Evolutionary conservation across 2,329 filamentous ascomycete species (phyloP).

Genomic region (Setomelanomma holmii): DNA sequence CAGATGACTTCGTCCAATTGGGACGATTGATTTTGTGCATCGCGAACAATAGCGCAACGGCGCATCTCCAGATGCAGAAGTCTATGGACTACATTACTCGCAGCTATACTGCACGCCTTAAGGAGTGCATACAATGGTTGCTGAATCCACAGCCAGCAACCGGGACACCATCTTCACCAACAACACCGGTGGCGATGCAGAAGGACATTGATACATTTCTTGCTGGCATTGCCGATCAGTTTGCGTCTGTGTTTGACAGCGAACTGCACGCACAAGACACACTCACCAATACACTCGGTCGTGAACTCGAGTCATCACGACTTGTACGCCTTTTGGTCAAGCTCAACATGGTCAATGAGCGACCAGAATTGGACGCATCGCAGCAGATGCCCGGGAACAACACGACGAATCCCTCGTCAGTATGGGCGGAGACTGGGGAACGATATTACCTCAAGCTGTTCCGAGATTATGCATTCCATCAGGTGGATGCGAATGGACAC

Average conservation of each 20-base stretch:
- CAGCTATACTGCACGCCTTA: constrained; percentile 78
- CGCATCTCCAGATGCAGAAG: constrained; percentile 69
- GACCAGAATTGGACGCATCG: constrained; percentile 82
- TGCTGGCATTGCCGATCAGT: constrained; percentile 76
- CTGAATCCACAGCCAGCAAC: constrained; percentile 62
- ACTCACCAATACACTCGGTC: constrained; percentile 72
- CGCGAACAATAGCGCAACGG: constrained; percentile 70
- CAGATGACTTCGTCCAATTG: constrained; percentile 85
- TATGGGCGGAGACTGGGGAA: constrained; percentile 92
- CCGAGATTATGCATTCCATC: constrained; percentile 96
- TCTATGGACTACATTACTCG: constrained; percentile 78
- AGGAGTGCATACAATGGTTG: constrained; percentile 83
- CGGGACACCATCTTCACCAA: constrained; percentile 39
- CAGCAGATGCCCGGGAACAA: constrained; percentile 47
- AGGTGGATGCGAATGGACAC: constrained; percentile 83
- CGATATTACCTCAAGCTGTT: constrained; percentile 94
- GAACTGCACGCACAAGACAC: constrained; percentile 81
- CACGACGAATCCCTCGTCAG: constrained; percentile 42
- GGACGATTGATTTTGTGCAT: constrained; percentile 85
- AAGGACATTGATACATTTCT: constrained; percentile 84
- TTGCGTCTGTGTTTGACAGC: constrained; percentile 77
- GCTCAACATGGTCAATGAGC: constrained; percentile 85
- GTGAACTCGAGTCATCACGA: constrained; percentile 89
- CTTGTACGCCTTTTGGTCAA: constrained; percentile 83
- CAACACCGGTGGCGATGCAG: constrained; percentile 46